Base-by-base conservation (phyloP, 1,139 yeast species). In the Debaryomycetaceae sp. region DNA sequence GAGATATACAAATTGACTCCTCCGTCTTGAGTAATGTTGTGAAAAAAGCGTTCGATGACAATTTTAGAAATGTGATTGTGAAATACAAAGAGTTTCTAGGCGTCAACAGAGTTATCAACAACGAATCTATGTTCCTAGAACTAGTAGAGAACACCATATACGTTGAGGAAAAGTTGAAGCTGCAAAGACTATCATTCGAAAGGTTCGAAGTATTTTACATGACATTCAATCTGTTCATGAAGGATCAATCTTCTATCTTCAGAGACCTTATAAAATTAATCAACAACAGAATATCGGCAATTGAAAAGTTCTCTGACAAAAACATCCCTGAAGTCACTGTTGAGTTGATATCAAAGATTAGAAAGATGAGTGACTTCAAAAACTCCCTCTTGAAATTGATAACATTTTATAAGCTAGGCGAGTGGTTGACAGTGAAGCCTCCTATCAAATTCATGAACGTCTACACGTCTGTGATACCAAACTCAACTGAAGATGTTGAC, bases 311-410 rank as follows among this genome's bases (percentile, higher is more conserved):
- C 33, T 73, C 72, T 37, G 93, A 86, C 49, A 74, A 76, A 50
- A 86, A 85, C 45, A 83, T 85, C n/a, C 78, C 83, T 6, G 88
- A 84, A 51, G 75, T 81, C 4, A 83, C 87, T 0, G 85, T 83
- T 14, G 93, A 85, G 47, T 65, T 83, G 9, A 60, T 76, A 69
- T 80, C 89, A 3, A 72, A 81, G 50, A 65, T 87, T 45, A 71
- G 89, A 41, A 80, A 80, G 49, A 68, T 87, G 38, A 75, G 87
- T 35, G 91, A 84, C 49, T 85, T 80, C 59, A 74, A 74, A 42
- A 69, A 72, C 22, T 79, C 86, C 24, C 76, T 85, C 40, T 46
- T 76, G 6, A 63, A 65, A 35, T 74, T 83, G n/a, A 80, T 87
- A 48, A 60, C 67, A 6, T 66, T 67, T 8, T 68, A 78, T 66